Evolutionary conservation across 306 rosid species (phyloP).

Genomic region (Vigna reflexopilosa): DNA sequence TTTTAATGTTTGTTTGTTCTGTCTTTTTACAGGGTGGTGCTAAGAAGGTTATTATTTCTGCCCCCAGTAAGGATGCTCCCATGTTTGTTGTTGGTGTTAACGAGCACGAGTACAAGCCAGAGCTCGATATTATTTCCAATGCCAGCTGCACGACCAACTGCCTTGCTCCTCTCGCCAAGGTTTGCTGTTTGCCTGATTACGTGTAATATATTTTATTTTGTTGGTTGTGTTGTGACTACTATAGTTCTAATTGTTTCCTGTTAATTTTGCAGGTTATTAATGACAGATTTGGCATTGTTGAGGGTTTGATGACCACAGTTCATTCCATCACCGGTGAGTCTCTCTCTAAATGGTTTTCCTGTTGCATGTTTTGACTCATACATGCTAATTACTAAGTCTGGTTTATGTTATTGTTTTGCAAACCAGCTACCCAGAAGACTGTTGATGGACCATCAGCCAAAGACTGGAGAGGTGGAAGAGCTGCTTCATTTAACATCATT

Average conservation of each 20-base stretch:
- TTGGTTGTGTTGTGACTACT: background rate
- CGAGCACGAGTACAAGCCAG: conserved; percentile 79
- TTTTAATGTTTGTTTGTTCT: background rate
- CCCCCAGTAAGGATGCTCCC: conserved; percentile 95
- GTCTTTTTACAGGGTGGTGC: conserved; percentile 73
- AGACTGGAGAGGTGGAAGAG: conserved; percentile 98
- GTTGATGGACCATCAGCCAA: conserved; percentile 90
- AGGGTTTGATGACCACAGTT: conserved; percentile 91
- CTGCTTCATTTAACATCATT: conserved; percentile 90
- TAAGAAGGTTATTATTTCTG: conserved; percentile 90
- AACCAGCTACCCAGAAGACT: conserved; percentile 85
- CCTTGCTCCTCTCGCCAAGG: conserved; percentile 92
- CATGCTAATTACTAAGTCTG: background rate
- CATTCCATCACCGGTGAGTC: conserved; percentile 82
- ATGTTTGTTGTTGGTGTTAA: conserved; percentile 94
- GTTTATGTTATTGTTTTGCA: background rate
- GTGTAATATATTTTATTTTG: background rate
- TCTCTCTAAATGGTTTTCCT: accelerated
- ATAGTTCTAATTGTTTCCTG: background rate
- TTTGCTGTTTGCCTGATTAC: background rate
- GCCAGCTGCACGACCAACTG: conserved; percentile 95
- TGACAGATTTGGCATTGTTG: conserved; percentile 86
- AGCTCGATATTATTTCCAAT: conserved; percentile 66
- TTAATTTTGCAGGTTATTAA: conserved; percentile 67
- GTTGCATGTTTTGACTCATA: background rate